Conservation (phyloP, 345 rosid species). For the Syzygium grande region DNA sequence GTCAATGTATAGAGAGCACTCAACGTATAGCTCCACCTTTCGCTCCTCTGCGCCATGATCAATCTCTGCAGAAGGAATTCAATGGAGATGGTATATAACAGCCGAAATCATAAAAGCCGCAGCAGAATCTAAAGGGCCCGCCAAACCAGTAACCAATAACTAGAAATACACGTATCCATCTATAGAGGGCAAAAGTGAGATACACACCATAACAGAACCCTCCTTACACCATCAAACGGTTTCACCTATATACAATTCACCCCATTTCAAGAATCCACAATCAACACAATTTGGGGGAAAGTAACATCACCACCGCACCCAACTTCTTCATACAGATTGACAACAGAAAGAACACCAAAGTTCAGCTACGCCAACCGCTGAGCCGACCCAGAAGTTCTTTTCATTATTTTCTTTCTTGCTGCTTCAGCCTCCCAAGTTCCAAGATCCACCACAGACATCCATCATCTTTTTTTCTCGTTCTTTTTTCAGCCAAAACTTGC, state of each 20-base stretch:
- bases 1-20: slow-evolving; percentile 79
- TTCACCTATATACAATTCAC: neutral
- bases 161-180: neutral
- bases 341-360: too few species aligned
- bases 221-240: neutral
- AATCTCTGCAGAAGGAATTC: neutral
- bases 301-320: too few species aligned
- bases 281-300: too few species aligned
- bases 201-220: neutral
- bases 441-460: too few species aligned
- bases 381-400: too few species aligned
- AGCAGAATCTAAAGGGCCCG: neutral
- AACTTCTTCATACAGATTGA: too few species aligned
- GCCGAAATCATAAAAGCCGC: neutral
- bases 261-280: neutral
- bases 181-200: too few species aligned
- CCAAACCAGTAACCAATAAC: slow-evolving; percentile 26
- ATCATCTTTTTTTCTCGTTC: neutral
- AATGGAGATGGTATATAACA: neutral
- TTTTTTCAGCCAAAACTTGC: neutral
- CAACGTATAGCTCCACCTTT: slow-evolving; percentile 64
- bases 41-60: slow-evolving; percentile 33
- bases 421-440: too few species aligned
- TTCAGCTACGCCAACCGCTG: too few species aligned
- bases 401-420: too few species aligned